Conservation (phyloP, 2,329 filamentous ascomycete genomes). For the Pseudogymnoascus sp. region DNA sequence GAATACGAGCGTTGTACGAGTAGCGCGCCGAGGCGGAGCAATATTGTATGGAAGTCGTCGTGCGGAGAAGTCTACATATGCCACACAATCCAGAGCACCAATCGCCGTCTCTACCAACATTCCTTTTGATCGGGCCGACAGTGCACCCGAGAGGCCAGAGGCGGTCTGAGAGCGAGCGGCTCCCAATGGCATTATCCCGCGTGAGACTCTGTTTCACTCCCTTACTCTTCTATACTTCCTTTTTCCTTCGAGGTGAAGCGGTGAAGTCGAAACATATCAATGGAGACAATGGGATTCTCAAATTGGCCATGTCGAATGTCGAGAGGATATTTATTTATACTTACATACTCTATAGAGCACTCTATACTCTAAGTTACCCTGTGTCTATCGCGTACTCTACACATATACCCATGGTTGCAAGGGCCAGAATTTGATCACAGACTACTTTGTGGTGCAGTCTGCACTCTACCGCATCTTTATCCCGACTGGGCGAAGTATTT, state of each 20-base stretch:
- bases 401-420: not conserved
- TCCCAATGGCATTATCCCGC: not conserved
- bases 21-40: not conserved
- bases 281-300: not conserved
- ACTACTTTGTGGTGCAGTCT: not conserved
- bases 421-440: not conserved
- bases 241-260: not conserved
- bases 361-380: not conserved
- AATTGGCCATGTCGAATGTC: not conserved
- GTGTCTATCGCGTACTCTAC: not conserved
- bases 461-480: not conserved
- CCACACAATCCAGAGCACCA: not conserved
- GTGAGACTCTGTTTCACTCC: not conserved
- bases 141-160: not conserved
- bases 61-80: not conserved
- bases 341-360: not conserved
- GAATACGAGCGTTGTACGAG: not conserved
- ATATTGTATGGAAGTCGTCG: not conserved
- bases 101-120: not conserved
- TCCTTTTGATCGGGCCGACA: not conserved
- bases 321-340: not conserved
- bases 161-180: not conserved
- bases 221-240: not conserved
- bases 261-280: not conserved
- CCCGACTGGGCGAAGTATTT: conserved; percentile 1